Conservation (phyloP, 208 protist genomes). For the Strigomonas culicis region DNA sequence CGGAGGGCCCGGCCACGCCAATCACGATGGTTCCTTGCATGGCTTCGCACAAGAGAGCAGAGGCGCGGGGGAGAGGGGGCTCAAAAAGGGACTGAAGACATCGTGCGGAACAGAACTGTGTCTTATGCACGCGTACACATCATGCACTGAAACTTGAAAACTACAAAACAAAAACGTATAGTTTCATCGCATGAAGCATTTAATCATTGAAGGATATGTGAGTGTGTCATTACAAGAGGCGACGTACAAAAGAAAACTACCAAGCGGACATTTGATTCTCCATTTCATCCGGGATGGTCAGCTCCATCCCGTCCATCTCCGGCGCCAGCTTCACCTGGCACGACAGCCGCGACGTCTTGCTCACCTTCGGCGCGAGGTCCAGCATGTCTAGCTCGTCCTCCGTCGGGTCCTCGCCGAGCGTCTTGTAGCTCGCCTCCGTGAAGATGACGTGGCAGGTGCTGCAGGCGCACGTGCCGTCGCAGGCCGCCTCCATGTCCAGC, state of each 20-base stretch:
- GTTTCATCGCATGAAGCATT: background rate
- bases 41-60: no score
- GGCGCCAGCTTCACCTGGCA: slow-evolving; percentile 71
- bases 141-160: background rate
- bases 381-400: slow-evolving; percentile 95
- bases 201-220: no score
- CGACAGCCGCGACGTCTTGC: slow-evolving; percentile 63
- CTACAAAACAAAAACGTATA: slow-evolving; percentile 7
- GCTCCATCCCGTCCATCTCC: slow-evolving; percentile 37
- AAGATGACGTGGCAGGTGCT: slow-evolving; percentile 96
- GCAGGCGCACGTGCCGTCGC: slow-evolving; percentile 95
- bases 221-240: no score
- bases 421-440: slow-evolving; percentile 70
- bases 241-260: background rate
- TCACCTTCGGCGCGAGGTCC: slow-evolving; percentile 68
- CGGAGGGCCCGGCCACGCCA: slow-evolving; percentile 81
- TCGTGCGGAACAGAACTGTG: background rate
- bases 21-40: slow-evolving; percentile 44
- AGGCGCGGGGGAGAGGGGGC: no score
- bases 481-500: slow-evolving; percentile 95
- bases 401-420: slow-evolving; percentile 56
- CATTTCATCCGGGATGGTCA: slow-evolving; percentile 60
- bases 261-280: slow-evolving; percentile 36
- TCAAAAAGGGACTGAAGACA: no score
- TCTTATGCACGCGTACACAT: background rate